Evolutionary conservation across 2,329 filamentous ascomycete species (phyloP).

Genomic region (Emmonsia crescens): DNA sequence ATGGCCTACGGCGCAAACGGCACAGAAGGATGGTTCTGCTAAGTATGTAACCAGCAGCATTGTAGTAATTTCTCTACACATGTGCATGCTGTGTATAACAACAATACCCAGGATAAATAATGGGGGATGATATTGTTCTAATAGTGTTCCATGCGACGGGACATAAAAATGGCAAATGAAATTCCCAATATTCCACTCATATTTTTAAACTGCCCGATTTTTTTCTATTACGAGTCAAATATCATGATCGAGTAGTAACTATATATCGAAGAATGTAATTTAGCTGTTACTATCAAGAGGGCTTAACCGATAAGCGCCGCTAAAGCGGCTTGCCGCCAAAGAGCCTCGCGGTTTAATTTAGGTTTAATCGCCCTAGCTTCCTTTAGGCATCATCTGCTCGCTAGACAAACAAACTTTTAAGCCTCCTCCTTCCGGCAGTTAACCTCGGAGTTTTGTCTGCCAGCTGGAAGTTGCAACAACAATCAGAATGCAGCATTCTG

Average conservation of each 20-base stretch:
- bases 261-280: no score
- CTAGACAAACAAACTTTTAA: not conserved
- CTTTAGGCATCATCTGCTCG: not conserved
- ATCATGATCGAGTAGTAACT: no score
- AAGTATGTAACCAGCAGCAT: no score
- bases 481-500: not conserved
- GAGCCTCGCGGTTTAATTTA: not conserved
- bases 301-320: no score
- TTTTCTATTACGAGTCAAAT: not conserved
- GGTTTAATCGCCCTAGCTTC: not conserved
- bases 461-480: no score
- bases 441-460: no score
- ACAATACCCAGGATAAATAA: not conserved
- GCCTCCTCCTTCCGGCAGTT: no score
- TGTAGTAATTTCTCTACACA: no score
- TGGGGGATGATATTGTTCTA: not conserved
- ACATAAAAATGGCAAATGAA: not conserved
- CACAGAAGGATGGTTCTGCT: not conserved
- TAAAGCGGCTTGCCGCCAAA: not conserved
- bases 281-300: no score
- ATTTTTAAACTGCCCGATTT: not conserved
- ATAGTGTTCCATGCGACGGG: not conserved
- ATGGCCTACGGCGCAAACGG: not conserved
- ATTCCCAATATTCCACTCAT: not conserved
- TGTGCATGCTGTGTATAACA: not conserved